Base-by-base conservation (phyloP, 352 stramenopile genomes). In the Phytophthora sansomeana region DNA sequence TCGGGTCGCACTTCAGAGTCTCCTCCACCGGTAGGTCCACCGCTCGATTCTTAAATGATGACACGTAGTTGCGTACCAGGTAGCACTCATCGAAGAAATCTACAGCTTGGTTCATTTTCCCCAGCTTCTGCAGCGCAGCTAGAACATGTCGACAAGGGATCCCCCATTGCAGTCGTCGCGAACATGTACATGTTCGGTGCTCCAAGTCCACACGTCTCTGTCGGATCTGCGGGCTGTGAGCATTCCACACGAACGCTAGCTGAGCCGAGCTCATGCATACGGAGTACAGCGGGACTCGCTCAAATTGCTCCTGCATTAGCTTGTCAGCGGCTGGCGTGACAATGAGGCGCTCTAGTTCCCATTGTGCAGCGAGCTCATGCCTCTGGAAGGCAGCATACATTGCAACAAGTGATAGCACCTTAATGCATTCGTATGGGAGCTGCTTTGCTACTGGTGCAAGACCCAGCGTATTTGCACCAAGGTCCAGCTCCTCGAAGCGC, bases 71-170 rank as follows among this genome's bases (percentile, higher is more conserved):
- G 42, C 64, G 67, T 41, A 84, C 75, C 13, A 78, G 56, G 47
- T 81, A 84, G 51, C 75, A 82, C 50, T 84, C 75, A 43, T 86
- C 75, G 44, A 86, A 86, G 46, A 72, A 84, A 7, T 86, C 72
- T 33, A 77, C 59, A 2, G 70, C 63, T 28, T 75, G 72, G 17
- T 46, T 58, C 36, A 80, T 60, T 8, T 44, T 52, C 10, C 67
- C 68, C 5, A 80, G 41, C 57, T 82, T 78, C 42, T 77, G 75
- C 49, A 86, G 55, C 19, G 59, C 75, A 11, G 75, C 74, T 33
- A 86, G 51, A 1, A 81, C 56, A 47, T 86, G 78, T 7, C 78
- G 72, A 29, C 78, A 86, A 16, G 78, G 78, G 3, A 83, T 62
- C 8, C 78, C 77, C 46, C 61, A 77, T 29, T 83, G 78, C 26